A percentile compares a stretch with the other conserved stretches of the same genome.
Conservation (phyloP, 75 land plant genomes). For the Pinus taeda region DNA sequence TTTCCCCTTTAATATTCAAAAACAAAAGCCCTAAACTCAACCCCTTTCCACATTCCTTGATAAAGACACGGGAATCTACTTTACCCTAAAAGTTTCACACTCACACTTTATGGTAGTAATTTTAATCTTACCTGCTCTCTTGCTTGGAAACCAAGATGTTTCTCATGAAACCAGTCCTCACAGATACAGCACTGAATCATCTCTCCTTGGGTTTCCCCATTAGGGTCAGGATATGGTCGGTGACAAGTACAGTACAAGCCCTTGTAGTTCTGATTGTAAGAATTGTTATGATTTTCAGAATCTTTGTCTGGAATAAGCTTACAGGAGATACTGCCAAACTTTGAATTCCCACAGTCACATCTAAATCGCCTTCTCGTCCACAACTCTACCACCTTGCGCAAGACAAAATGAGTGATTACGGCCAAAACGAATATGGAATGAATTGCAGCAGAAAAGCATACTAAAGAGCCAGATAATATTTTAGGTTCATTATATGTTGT, state of each 20-base stretch:
- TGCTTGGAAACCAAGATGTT: constrained; percentile 76
- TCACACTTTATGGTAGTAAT: background rate
- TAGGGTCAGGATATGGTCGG: constrained; percentile 89
- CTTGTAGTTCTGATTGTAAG: constrained; percentile 91
- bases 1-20: background rate
- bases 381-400: constrained; percentile 57
- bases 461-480: background rate
- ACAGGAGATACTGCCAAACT: constrained; percentile 75
- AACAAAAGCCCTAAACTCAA: background rate
- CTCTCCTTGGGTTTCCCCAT: constrained; percentile 75
- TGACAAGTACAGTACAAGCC: constrained; percentile 89
- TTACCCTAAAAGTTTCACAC: background rate
- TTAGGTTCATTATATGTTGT: no score
- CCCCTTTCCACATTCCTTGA: background rate
- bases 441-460: background rate
- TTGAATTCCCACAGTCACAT: constrained; percentile 98
- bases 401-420: background rate
- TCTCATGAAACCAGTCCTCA: constrained; percentile 99
- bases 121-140: constrained; percentile 58
- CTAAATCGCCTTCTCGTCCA: constrained; percentile 96
- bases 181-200: constrained; percentile 99
- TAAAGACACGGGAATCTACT: background rate
- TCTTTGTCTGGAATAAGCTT: constrained; percentile 81
- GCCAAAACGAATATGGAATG: background rate
- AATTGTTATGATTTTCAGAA: constrained; percentile 62